These are phyloP conservation scores for Gossypium davidsonii DNA, from an alignment of 441 rosid genomes.

Conservation along the genomic window DNA sequence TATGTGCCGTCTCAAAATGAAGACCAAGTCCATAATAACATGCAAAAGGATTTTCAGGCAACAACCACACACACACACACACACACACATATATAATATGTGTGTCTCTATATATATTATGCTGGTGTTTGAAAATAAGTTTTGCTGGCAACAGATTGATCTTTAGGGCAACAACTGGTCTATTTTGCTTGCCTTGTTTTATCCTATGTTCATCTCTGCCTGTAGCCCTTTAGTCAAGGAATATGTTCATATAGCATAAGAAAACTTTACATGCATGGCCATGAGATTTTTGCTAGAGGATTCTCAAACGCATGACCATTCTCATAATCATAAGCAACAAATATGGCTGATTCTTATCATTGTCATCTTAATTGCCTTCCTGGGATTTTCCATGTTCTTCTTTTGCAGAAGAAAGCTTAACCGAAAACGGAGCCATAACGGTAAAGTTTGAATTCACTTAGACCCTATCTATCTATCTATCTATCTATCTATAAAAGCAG, in stretches of 20 bases:
- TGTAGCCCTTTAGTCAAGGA: not conserved
- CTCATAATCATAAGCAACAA: conserved; percentile 10
- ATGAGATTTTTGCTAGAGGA: conserved; percentile 15
- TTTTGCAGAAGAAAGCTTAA: conserved; percentile 28
- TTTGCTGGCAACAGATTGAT: conserved; percentile 26
- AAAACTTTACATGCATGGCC: not conserved
- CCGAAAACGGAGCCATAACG: conserved; percentile 15
- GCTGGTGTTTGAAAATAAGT: conserved; percentile 9
- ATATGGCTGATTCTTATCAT: conserved; percentile 24
- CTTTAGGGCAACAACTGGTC: not conserved
- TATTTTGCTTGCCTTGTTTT: not conserved
- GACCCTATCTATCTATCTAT: not conserved
- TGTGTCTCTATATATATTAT: not conserved
- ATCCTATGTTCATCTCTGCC: not conserved
- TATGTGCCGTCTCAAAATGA: conserved; percentile 20
- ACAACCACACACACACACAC: too few species aligned
- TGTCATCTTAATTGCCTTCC: conserved; percentile 13
- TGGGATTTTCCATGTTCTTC: conserved; percentile 20
- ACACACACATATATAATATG: too few species aligned
- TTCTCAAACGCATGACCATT: conserved; percentile 7
- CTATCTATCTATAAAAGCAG: too few species aligned
- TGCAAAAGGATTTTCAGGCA: too few species aligned
- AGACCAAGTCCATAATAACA: conserved; percentile 15
- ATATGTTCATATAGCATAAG: not conserved
- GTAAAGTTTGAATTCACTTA: conserved; percentile 17